phyloP scores from a whole-genome alignment of 1,284 basidiomycete genomes.

The Ceratobasidium theobromae region DNA sequence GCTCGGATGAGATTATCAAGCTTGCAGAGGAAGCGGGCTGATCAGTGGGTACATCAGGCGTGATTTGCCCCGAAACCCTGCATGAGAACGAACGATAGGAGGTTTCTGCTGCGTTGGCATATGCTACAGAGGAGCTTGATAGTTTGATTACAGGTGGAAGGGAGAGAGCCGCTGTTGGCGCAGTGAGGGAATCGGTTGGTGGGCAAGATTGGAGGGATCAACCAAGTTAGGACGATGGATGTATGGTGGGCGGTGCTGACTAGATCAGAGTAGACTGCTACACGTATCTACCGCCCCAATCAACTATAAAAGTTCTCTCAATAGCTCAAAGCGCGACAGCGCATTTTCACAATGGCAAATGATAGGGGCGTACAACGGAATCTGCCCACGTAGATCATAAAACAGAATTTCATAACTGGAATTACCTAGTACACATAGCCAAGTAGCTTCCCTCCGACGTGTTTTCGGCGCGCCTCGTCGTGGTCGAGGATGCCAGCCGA shows the following conservation, averaged over 20 bases:
- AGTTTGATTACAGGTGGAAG: constrained; percentile 39
- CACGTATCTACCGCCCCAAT: neutral
- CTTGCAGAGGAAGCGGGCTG: constrained; percentile 43
- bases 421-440: constrained; percentile 72
- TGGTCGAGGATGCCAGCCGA: constrained; percentile 99
- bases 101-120: constrained; percentile 38
- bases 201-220: constrained; percentile 35
- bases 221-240: constrained; percentile 43
- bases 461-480: constrained; percentile 98
- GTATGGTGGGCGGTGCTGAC: constrained; percentile 40
- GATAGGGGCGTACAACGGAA: constrained; percentile 21
- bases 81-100: constrained; percentile 49
- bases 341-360: constrained; percentile 27
- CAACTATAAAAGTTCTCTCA: neutral
- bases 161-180: constrained; percentile 41
- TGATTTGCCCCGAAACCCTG: constrained; percentile 40
- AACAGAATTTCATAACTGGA: constrained; percentile 24
- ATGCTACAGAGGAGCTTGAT: constrained; percentile 36
- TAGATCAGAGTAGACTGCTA: neutral
- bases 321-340: constrained; percentile 6
- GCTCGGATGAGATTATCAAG: constrained; percentile 43
- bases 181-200: constrained; percentile 41
- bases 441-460: constrained; percentile 89
- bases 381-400: constrained; percentile 2
- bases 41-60: constrained; percentile 39